Conservation (phyloP, 202 grass and related monocot genomes). For the Bolboschoenoplectus hybrid region DNA sequence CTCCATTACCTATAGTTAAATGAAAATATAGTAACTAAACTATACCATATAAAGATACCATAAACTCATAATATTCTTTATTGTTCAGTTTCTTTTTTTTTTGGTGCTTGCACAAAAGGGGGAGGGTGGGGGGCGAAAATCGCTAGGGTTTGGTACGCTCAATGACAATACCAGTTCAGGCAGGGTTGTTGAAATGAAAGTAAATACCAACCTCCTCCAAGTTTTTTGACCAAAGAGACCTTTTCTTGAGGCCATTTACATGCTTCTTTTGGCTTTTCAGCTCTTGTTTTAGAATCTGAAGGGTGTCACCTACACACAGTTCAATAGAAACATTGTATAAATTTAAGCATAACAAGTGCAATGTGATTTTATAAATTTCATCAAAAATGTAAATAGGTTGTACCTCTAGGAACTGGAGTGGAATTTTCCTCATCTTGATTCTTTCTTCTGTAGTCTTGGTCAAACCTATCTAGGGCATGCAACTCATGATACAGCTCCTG, state of each 20-base stretch:
- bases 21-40: constrained; percentile 20
- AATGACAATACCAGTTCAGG: neutral
- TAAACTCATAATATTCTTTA: constrained; percentile 12
- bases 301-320: constrained; percentile 62
- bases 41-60: constrained; percentile 28
- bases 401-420: constrained; percentile 73
- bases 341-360: constrained; percentile 33
- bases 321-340: constrained; percentile 24
- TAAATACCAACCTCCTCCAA: constrained; percentile 67
- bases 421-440: constrained; percentile 76
- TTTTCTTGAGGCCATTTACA: constrained; percentile 85
- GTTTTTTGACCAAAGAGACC: constrained; percentile 80
- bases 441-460: constrained; percentile 79
- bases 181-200: constrained; percentile 37
- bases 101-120: neutral
- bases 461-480: constrained; percentile 81
- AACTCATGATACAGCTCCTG: constrained; percentile 96
- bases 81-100: constrained; percentile 9
- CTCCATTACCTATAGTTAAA: constrained; percentile 63
- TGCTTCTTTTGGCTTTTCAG: constrained; percentile 89
- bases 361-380: neutral
- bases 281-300: constrained; percentile 87
- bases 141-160: neutral
- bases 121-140: neutral
- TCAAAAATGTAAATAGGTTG: constrained; percentile 29